Evolutionary conservation across 164 flowering plant genomes (phyloP).

Genomic region (Platanus orientalis): DNA sequence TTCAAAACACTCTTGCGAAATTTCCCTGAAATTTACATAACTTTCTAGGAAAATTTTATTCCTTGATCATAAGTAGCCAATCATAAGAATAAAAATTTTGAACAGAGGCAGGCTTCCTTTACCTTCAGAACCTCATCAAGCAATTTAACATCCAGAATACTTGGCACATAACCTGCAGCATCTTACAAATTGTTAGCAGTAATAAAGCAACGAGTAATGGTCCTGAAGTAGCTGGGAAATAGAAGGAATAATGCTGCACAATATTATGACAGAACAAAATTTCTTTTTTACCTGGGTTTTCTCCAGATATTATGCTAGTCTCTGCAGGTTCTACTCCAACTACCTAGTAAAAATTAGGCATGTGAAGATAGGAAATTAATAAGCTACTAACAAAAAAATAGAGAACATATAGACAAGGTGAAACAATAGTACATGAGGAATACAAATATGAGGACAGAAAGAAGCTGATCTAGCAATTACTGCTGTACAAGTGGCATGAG

Average conservation of each 20-base stretch:
- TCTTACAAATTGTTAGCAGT: conserved; percentile 2
- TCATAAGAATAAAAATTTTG: too few species aligned
- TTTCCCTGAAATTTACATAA: too few species aligned
- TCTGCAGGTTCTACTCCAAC: conserved; percentile 88
- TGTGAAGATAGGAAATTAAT: conserved; percentile 10
- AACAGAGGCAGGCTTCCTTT: too few species aligned
- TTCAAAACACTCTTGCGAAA: too few species aligned
- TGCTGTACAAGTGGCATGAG: not conserved
- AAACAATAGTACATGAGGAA: too few species aligned
- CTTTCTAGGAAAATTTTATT: too few species aligned
- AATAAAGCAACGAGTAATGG: not conserved
- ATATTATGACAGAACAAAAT: not conserved
- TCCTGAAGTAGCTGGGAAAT: not conserved
- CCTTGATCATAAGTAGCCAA: too few species aligned
- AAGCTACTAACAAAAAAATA: not conserved
- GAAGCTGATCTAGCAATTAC: not conserved
- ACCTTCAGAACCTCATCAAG: conserved; percentile 89
- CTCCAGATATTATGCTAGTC: conserved; percentile 69
- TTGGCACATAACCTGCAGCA: conserved; percentile 62
- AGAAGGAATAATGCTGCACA: not conserved
- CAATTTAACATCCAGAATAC: conserved; percentile 64
- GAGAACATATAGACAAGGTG: not conserved
- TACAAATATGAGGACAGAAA: not conserved
- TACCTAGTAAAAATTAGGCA: conserved; percentile 42
- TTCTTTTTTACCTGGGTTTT: conserved; percentile 48